Evolutionary conservation across 164 flowering plant genomes (phyloP), one percentile per base, ranked within the genome.

Genomic region (Houttuynia cordata): DNA sequence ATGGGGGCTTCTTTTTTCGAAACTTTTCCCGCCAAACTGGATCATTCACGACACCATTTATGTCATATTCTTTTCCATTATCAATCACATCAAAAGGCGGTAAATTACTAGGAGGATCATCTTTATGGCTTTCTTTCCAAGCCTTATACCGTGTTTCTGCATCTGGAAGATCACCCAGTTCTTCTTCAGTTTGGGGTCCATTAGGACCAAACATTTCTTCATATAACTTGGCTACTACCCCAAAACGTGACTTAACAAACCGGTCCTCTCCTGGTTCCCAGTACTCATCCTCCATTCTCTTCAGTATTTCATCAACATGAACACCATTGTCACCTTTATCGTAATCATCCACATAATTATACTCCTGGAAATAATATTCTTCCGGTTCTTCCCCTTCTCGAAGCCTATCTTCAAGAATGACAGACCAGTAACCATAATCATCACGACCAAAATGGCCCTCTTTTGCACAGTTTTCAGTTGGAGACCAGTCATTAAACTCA

Each of bases 261-360:
- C 85, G 75, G 55, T 87, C 96, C 68, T 93, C 98, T 49, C 96
- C 97, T 59, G 97, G 98, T 72, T 89, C 96, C 96, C 96, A 93
- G 54, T n/a, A n/a, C n/a, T n/a, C n/a, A n/a, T n/a, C n/a, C n/a
- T n/a, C n/a, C n/a, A n/a, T n/a, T n/a, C n/a, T n/a, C n/a, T n/a
- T n/a, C n/a, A n/a, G n/a, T n/a, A n/a, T n/a, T n/a, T n/a, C n/a
- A n/a, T 86, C 81, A 65, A 79, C 74, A 34, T 79, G 76, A 70
- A 84, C 76, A 52, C 93, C 96, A 75, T 80, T 83, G 62, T 93
- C 97, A 56, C 98, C 98, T 79, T 83, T 89, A 67, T 93, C 98
- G 72, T 81, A 85, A 74, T 89, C 97, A 74, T 89, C 94, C 53
- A 82, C 74, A 69, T 89, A 93, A 69, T 93, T 89, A 70, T 93